These are phyloP conservation scores for Trapa bicornis DNA, from an alignment of 345 rosid genomes.

Conservation along the genomic window DNA sequence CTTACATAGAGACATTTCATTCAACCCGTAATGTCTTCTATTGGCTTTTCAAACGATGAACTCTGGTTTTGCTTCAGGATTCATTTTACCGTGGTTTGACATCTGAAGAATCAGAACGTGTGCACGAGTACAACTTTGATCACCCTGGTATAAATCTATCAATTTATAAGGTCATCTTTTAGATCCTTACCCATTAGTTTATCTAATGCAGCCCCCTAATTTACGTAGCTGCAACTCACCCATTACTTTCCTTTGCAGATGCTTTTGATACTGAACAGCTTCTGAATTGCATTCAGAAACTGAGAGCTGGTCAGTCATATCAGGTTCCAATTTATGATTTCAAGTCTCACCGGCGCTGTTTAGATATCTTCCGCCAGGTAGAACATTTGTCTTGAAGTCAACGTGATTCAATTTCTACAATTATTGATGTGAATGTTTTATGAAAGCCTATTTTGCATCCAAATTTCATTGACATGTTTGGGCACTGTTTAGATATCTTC, in stretches of 20 bases:
- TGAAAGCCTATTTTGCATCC: neutral
- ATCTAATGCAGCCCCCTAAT: neutral
- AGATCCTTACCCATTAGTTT: neutral
- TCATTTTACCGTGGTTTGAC: slow-evolving; percentile 93
- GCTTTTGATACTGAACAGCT: slow-evolving; percentile 99
- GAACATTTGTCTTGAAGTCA: neutral
- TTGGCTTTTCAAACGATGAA: neutral
- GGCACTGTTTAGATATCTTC: slow-evolving; percentile 14
- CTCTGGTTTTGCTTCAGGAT: slow-evolving; percentile 26
- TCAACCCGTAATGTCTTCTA: neutral
- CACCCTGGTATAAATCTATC: slow-evolving; percentile 60
- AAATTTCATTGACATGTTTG: neutral
- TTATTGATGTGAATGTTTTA: neutral
- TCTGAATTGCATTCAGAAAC: slow-evolving; percentile 60
- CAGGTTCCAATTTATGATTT: slow-evolving; percentile 93
- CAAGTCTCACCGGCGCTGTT: slow-evolving; percentile 39
- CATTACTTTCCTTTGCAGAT: slow-evolving; percentile 27
- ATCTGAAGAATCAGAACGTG: slow-evolving; percentile 59
- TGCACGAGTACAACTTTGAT: slow-evolving; percentile 94
- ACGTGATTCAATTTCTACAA: neutral
- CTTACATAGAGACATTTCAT: neutral
- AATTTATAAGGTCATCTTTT: neutral
- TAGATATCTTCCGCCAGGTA: slow-evolving; percentile 62
- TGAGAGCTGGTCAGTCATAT: slow-evolving; percentile 63
- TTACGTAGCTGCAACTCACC: neutral